Base-by-base conservation (phyloP, 177 flowering plant genomes). In the Vitis hybrid region DNA sequence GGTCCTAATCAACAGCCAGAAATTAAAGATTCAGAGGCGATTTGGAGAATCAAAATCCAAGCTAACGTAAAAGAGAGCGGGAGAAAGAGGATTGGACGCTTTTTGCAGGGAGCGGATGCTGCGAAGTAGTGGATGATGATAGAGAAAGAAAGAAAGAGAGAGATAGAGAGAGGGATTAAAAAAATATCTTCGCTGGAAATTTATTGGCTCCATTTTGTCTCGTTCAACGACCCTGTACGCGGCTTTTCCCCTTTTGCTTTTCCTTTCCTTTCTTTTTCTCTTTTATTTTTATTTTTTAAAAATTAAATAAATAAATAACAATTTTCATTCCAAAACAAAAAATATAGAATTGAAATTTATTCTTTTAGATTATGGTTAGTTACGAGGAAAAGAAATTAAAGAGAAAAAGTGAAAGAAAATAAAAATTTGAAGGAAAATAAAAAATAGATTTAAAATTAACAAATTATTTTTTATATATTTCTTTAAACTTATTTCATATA, bases 401-500 rank as follows among this genome's bases (percentile, higher is more conserved):
- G 26, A 0, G 0, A 22, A 22, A 22, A 22, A 22, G 3, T 22
- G 26, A 22, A 22, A 22, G 26, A 0, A 22, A 22, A 22, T 2
- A 22, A 22, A 22, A 22, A 22, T 1, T 1, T 20, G 0, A 22
- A 22, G 2, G 0, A 22, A 22, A 22, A 22, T 22, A 22, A 22
- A 22, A 22, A 22, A 22, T 22, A 22, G 0, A 22, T 22, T 22
- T 22, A 22, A 22, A 22, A 22, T 22, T 22, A 22, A 22, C 2
- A 22, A 22, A 22, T 22, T 22, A 22, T 22, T 22, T 22, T 22
- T 22, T 22, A 22, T 22, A 22, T 22, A 22, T 22, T 22, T 22
- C 3, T 22, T 22, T 0, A 22, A 2, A 22, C 0, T 22, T 0
- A 22, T 22, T 22, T 22, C 0, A 22, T 22, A 0, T 2, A 22